These are phyloP conservation scores for Neostapfia colusana DNA, from an alignment of 176 grass and related monocot species.

Conservation along the genomic window DNA sequence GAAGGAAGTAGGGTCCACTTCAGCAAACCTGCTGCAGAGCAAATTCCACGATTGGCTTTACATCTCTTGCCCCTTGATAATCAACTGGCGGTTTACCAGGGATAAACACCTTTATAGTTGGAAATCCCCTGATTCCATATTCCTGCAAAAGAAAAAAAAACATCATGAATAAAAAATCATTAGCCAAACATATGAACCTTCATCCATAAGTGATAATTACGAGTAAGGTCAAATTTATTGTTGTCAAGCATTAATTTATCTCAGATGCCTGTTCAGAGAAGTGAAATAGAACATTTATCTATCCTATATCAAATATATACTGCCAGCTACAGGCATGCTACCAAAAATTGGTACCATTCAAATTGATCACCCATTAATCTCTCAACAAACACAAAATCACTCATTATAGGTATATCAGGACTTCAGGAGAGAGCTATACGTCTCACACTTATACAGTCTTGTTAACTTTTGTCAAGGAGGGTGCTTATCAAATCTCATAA, in stretches of 20 bases:
- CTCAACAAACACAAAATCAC: background rate
- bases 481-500: background rate
- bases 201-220: background rate
- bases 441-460: background rate
- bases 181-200: background rate
- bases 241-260: background rate
- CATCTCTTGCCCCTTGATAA: conserved; percentile 95
- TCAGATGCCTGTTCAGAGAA: background rate
- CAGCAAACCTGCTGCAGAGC: conserved; percentile 62
- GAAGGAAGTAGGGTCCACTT: too few species aligned
- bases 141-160: conserved; percentile 51
- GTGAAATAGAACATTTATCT: conserved; percentile 24
- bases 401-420: background rate
- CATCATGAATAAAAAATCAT: background rate
- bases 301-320: background rate
- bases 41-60: conserved; percentile 91
- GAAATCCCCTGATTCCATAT: conserved; percentile 92
- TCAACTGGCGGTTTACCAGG: conserved; percentile 94
- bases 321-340: background rate
- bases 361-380: background rate
- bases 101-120: conserved; percentile 90
- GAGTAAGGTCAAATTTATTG: background rate
- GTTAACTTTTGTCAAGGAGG: background rate
- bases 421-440: background rate
- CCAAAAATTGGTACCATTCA: background rate